Evolutionary conservation across 2,329 filamentous ascomycete genomes (phyloP).

Genomic region (Neonectria punicea): DNA sequence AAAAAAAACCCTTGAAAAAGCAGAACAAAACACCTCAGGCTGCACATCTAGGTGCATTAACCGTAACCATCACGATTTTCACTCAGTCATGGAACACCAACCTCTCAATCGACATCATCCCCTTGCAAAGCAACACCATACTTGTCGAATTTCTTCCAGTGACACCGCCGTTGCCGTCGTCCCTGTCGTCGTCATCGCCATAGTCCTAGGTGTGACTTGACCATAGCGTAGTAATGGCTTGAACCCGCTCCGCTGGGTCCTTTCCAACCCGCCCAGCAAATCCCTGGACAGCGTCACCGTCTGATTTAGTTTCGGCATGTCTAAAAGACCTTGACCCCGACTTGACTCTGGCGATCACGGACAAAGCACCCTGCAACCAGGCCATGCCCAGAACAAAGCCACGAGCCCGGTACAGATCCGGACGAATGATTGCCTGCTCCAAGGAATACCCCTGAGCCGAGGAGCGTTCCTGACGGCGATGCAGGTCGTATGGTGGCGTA

Average conservation of each 20-base stretch:
- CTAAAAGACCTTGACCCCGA: neutral
- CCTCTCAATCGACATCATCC: neutral
- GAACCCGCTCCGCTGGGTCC: neutral
- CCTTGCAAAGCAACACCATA: neutral
- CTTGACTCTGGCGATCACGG: neutral
- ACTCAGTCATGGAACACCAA: neutral
- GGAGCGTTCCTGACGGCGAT: neutral
- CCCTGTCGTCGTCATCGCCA: neutral
- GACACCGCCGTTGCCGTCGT: neutral
- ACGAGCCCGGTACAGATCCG: constrained; percentile 9
- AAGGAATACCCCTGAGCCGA: constrained; percentile 6
- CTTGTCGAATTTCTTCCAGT: neutral
- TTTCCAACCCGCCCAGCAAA: neutral
- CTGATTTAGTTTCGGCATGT: neutral
- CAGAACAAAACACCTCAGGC: neutral
- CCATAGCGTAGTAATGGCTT: neutral
- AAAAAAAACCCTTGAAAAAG: neutral
- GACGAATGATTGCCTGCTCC: constrained; percentile 17
- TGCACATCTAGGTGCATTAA: neutral
- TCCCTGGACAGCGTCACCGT: neutral
- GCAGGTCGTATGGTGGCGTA: constrained; percentile 27
- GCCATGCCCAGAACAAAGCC: neutral
- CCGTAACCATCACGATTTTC: neutral
- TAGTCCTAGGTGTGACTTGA: neutral
- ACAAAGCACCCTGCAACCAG: neutral